A percentile compares a stretch with the other conserved stretches of the same genome.
phyloP scores from a whole-genome alignment of 768 basidiomycete genomes.

The Hemileccinum rubropunctum region DNA sequence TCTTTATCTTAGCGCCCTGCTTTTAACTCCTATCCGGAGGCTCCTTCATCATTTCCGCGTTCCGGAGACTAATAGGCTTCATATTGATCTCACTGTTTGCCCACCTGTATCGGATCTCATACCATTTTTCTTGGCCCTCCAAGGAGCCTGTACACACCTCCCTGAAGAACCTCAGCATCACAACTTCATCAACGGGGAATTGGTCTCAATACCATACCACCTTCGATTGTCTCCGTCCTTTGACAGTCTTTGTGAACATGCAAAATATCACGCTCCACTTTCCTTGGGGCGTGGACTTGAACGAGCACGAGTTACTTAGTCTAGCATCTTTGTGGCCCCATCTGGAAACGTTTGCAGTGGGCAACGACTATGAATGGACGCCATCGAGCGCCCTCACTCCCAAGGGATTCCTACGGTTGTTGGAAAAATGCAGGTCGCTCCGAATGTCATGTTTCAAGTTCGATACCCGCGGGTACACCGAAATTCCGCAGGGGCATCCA shows the following conservation, averaged over 20 bases:
- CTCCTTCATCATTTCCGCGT: background rate
- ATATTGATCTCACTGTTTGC: background rate
- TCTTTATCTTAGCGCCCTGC: background rate
- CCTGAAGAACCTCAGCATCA: background rate
- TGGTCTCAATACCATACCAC: background rate
- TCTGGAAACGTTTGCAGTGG: background rate
- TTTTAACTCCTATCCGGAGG: background rate
- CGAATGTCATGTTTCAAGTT: background rate
- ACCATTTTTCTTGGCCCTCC: slow-evolving; percentile 5
- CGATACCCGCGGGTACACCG: slow-evolving; percentile 8
- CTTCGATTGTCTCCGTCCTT: background rate
- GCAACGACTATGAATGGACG: slow-evolving; percentile 1
- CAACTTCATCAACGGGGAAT: background rate
- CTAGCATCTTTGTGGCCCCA: slow-evolving; percentile 17
- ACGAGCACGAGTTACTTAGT: slow-evolving; percentile 3
- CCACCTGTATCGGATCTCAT: background rate
- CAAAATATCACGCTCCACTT: slow-evolving; percentile 1
- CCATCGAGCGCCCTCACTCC: slow-evolving; percentile 7
- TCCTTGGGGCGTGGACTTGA: slow-evolving; percentile 3
- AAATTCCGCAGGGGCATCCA: slow-evolving; percentile 5
- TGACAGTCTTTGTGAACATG: slow-evolving; percentile 5
- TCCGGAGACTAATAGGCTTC: background rate
- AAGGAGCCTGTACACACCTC: background rate
- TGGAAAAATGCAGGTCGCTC: slow-evolving; percentile 15
- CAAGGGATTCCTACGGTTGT: slow-evolving; percentile 5